These are phyloP conservation scores for Aspergillus taichungensis DNA, from an alignment of 495 filamentous ascomycete genomes.

Conservation along the genomic window DNA sequence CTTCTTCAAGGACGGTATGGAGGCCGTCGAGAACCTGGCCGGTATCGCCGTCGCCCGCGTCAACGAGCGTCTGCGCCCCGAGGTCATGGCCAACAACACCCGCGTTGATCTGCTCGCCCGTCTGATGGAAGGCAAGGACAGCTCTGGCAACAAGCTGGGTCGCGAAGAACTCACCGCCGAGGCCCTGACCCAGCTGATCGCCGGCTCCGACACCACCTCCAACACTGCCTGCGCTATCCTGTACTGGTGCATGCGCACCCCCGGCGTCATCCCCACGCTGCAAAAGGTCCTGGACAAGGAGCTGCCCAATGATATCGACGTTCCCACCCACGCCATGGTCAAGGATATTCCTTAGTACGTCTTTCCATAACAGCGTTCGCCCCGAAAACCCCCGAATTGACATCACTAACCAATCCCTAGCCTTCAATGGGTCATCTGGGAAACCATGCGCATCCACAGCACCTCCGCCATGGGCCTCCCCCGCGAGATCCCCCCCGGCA, in stretches of 20 bases:
- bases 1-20: constrained; percentile 42
- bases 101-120: constrained; percentile 76
- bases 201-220: constrained; percentile 81
- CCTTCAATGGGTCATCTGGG: constrained; percentile 71
- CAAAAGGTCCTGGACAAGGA: constrained; percentile 64
- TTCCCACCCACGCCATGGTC: constrained; percentile 64
- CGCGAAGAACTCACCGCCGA: constrained; percentile 79
- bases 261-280: constrained; percentile 61
- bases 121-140: constrained; percentile 80
- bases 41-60: constrained; percentile 74
- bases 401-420: constrained; percentile 12
- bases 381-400: background rate
- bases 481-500: constrained; percentile 60
- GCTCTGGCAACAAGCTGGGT: constrained; percentile 62
- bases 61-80: constrained; percentile 59
- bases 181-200: constrained; percentile 83
- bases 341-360: constrained; percentile 64
- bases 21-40: constrained; percentile 42
- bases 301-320: constrained; percentile 48
- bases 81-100: constrained; percentile 41
- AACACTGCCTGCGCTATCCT: constrained; percentile 85
- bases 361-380: background rate
- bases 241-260: constrained; percentile 62
- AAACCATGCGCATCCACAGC: constrained; percentile 83
- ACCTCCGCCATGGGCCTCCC: constrained; percentile 86